A percentile compares a stretch with the other conserved stretches of the same genome.
Evolutionary conservation across 2,329 filamentous ascomycete species (phyloP).

Genomic region (Cytospora schulzeri): DNA sequence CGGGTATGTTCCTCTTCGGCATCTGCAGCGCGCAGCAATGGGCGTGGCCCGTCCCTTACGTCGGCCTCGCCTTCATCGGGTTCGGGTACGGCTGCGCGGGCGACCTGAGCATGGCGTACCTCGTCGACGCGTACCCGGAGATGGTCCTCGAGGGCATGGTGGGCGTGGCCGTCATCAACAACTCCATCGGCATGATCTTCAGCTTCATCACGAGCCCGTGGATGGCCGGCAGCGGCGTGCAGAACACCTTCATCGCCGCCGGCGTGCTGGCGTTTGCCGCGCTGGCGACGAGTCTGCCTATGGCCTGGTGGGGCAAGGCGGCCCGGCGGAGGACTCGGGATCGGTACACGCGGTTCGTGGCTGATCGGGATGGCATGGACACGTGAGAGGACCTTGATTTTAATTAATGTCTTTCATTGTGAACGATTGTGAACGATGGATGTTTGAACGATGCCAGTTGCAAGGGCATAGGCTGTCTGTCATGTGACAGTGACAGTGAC

Average conservation of each 20-base stretch:
- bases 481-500: background rate
- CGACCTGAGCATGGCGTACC: slow-evolving; percentile 47
- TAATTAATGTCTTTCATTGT: too few species aligned
- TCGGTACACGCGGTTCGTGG: slow-evolving; percentile 49
- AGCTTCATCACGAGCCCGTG: slow-evolving; percentile 27
- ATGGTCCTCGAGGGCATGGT: slow-evolving; percentile 52
- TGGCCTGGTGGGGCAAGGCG: slow-evolving; percentile 56
- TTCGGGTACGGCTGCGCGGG: slow-evolving; percentile 47
- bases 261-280: slow-evolving; percentile 54
- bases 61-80: slow-evolving; percentile 50
- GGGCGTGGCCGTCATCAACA: slow-evolving; percentile 46
- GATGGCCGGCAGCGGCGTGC: slow-evolving; percentile 23
- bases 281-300: slow-evolving; percentile 53
- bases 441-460: too few species aligned
- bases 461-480: background rate
- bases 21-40: slow-evolving; percentile 49
- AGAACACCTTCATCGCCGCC: slow-evolving; percentile 40
- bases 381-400: too few species aligned
- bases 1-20: slow-evolving; percentile 51
- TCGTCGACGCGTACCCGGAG: slow-evolving; percentile 51
- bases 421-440: background rate
- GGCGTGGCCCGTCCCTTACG: slow-evolving; percentile 47
- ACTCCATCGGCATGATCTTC: slow-evolving; percentile 26
- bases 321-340: slow-evolving; percentile 50
- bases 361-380: slow-evolving; percentile 46